phyloP scores from a whole-genome alignment of 1,284 basidiomycete genomes.

The Apiotrichum brassicae region DNA sequence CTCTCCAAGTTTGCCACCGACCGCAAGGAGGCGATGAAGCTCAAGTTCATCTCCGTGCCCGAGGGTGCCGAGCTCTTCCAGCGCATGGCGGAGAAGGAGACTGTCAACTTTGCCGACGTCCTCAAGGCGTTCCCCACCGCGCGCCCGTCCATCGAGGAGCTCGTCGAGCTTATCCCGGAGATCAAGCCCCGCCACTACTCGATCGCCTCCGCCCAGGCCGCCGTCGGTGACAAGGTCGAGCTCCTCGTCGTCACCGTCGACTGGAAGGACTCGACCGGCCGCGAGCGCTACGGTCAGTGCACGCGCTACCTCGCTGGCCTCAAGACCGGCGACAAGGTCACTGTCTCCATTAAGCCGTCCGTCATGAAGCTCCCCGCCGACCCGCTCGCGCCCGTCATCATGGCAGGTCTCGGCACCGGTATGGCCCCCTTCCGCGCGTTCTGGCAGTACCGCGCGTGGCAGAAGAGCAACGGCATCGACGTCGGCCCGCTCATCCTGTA shows the following conservation, averaged over 20 bases:
- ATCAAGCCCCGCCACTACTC: conserved; percentile 98
- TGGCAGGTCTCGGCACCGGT: conserved; percentile 94
- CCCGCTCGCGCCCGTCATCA: conserved; percentile 85
- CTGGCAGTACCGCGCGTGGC: conserved; percentile 86
- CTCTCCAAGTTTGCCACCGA: conserved; percentile 70
- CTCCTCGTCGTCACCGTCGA: conserved; percentile 93
- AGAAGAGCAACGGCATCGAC: conserved; percentile 65
- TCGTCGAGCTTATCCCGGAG: conserved; percentile 84
- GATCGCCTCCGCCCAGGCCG: conserved; percentile 90
- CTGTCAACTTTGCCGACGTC: conserved; percentile 87
- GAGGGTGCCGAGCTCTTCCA: conserved; percentile 92
- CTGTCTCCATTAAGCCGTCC: conserved; percentile 95
- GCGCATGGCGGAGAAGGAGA: conserved; percentile 90
- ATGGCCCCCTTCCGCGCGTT: conserved; percentile 98
- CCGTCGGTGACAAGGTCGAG: conserved; percentile 90
- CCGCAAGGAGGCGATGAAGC: conserved; percentile 68
- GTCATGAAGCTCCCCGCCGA: conserved; percentile 96
- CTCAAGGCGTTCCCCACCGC: conserved; percentile 74
- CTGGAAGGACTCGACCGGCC: conserved; percentile 76
- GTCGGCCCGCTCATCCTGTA: conserved; percentile 86
- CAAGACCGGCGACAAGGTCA: conserved; percentile 82
- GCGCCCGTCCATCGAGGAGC: conserved; percentile 66
- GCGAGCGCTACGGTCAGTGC: conserved; percentile 84
- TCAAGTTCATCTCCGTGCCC: conserved; percentile 87
- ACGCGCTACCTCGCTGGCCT: conserved; percentile 87